These are phyloP conservation scores for Candolleomyces aberdarensis DNA, from an alignment of 768 basidiomycete species.

Conservation along the genomic window DNA sequence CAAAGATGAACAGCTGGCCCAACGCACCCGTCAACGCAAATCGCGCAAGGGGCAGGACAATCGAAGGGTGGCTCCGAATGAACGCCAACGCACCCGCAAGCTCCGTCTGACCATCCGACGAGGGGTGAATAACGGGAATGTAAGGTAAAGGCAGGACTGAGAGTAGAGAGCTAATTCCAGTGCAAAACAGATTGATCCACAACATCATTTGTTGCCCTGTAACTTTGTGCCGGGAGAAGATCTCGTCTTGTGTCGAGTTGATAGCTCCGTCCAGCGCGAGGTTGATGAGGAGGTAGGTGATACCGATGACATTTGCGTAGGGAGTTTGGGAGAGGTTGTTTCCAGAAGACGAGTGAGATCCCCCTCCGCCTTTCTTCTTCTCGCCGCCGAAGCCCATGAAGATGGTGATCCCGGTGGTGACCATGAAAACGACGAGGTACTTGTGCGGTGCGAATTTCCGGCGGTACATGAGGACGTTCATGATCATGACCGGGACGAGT, in stretches of 20 bases:
- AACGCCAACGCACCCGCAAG: conserved; percentile 68
- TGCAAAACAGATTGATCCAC: conserved; percentile 90
- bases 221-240: conserved; percentile 74
- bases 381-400: conserved; percentile 89
- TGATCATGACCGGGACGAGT: conserved; percentile 96
- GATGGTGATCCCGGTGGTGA: conserved; percentile 85
- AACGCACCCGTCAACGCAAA: conserved; percentile 90
- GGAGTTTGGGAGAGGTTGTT: conserved; percentile 28
- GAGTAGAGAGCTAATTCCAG: conserved; percentile 65
- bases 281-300: conserved; percentile 78
- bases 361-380: conserved; percentile 28
- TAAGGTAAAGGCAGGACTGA: conserved; percentile 73
- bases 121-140: conserved; percentile 80
- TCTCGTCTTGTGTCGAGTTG: conserved; percentile 96
- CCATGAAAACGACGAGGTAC: conserved; percentile 92
- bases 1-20: conserved; percentile 97
- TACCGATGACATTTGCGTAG: conserved; percentile 65
- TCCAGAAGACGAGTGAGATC: conserved; percentile 25
- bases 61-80: conserved; percentile 71
- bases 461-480: conserved; percentile 95
- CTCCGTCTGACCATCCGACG: conserved; percentile 56
- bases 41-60: conserved; percentile 69
- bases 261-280: conserved; percentile 88
- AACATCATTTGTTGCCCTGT: conserved; percentile 99
- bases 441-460: conserved; percentile 91